A percentile compares a stretch with the other conserved stretches of the same genome.
phyloP scores from a whole-genome alignment of 2,329 filamentous ascomycete species.

The Neofusicoccum umdonicola region DNA sequence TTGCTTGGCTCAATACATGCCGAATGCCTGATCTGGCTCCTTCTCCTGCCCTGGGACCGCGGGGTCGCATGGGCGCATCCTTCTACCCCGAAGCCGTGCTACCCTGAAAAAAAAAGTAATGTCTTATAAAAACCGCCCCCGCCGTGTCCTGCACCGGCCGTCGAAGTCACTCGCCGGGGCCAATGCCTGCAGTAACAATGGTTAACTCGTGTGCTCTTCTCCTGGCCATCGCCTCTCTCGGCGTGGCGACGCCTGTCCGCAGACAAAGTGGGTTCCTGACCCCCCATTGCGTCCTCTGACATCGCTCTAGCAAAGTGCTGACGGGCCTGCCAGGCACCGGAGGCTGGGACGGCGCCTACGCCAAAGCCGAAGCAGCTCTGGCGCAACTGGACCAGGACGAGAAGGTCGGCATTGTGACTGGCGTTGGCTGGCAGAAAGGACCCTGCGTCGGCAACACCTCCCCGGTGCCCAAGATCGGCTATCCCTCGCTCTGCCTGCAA shows the following conservation, averaged over 20 bases:
- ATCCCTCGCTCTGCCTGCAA: constrained; percentile 39
- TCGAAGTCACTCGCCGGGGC: background rate
- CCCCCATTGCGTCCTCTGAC: background rate
- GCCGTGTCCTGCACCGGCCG: background rate
- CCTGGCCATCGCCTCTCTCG: background rate
- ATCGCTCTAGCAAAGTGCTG: background rate
- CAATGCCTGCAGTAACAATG: background rate
- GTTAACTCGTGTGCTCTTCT: background rate
- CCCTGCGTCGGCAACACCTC: constrained; percentile 38
- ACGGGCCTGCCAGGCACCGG: background rate
- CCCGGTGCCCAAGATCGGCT: constrained; percentile 33
- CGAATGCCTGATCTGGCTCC: background rate
- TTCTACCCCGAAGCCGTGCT: no score
- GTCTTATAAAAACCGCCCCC: background rate
- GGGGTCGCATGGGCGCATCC: no score
- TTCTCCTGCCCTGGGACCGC: background rate
- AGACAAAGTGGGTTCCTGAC: background rate
- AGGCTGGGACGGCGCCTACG: constrained; percentile 40
- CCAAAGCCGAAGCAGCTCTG: constrained; percentile 40
- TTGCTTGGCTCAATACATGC: background rate
- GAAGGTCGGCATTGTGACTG: constrained; percentile 41
- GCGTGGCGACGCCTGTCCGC: background rate
- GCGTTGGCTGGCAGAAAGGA: constrained; percentile 33
- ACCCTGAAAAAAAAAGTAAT: background rate
- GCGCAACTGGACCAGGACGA: constrained; percentile 39